A percentile compares a stretch with the other conserved stretches of the same genome.
Evolutionary conservation across 176 grass and related monocot genomes (phyloP).

Genomic region (Saccharum officinarum): DNA sequence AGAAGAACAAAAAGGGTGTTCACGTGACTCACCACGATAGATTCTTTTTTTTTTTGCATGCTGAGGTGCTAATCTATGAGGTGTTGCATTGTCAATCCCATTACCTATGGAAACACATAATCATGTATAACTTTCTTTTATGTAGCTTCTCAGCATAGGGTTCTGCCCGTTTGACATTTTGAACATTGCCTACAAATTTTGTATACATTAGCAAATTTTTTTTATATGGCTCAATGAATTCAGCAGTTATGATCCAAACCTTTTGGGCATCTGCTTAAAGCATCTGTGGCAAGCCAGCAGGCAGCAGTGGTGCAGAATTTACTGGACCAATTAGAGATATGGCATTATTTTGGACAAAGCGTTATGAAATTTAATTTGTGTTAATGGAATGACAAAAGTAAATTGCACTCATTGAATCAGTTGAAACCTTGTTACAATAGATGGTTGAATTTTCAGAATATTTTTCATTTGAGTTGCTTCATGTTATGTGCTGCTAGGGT

Average conservation of each 20-base stretch:
- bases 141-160: background rate
- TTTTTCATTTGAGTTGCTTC: conserved; percentile 28
- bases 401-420: background rate
- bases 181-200: background rate
- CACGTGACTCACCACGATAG: background rate
- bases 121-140: background rate
- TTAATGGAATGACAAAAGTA: background rate
- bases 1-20: background rate
- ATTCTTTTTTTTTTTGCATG: conserved; percentile 6
- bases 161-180: background rate
- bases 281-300: conserved; percentile 13
- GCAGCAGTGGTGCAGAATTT: background rate
- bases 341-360: background rate
- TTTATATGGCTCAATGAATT: background rate
- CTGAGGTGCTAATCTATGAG: conserved; percentile 9
- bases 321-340: background rate
- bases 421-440: background rate
- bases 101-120: conserved; percentile 6
- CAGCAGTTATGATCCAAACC: background rate
- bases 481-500: no score
- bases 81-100: background rate
- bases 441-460: background rate
- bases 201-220: background rate
- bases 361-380: background rate
- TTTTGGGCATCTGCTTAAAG: conserved; percentile 21